Evolutionary conservation across 768 basidiomycete species (phyloP), one percentile per base, ranked within the genome.

Genomic region (Kwoniella sp.): DNA sequence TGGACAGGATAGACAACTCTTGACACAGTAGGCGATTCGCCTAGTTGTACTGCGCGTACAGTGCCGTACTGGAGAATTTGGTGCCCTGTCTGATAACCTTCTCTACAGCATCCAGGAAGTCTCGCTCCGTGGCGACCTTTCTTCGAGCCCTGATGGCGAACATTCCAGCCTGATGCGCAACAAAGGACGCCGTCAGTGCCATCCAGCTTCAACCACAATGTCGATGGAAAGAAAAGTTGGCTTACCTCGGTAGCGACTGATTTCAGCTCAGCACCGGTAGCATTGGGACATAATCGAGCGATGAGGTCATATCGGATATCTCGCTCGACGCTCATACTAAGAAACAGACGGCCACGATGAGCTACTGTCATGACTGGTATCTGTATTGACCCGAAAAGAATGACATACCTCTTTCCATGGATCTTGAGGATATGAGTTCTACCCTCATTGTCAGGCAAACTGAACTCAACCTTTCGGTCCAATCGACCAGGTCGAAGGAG

Each of bases 301-400:
- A 99, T 94, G 48, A 99, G 86, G 77, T 97, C 94, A 79, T 93
- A 99, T 53, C 96, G 91, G 76, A 99, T 98, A 73, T 94, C 90
- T 63, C 93, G 86, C 79, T 97, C 95, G 47, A 92, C 91, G 65
- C 91, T 94, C 95, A 98, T 98, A 79, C 92, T 95, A 51, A 22
- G 13, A 52, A 47, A 15, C 19, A 54, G n/a, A 30, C 7, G 9
- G 21, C 2, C 30, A 9, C 19, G 8, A 9, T 53, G 27, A 6
- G 13, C 15, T 29, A n/a, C 21, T 2, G 19, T 24, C 52, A 53
- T 4, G 26, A 29, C 30, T 7, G 12, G 8, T 33, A 19, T 29
- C 24, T 51, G 8, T 24, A n/a, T n/a, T n/a, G n/a, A n/a, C n/a
- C n/a, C n/a, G n/a, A n/a, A n/a, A n/a, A n/a, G n/a, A n/a, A 48